A percentile compares a stretch with the other conserved stretches of the same genome.
Conservation (phyloP, 2,329 filamentous ascomycete genomes). For the Claviceps africana region DNA sequence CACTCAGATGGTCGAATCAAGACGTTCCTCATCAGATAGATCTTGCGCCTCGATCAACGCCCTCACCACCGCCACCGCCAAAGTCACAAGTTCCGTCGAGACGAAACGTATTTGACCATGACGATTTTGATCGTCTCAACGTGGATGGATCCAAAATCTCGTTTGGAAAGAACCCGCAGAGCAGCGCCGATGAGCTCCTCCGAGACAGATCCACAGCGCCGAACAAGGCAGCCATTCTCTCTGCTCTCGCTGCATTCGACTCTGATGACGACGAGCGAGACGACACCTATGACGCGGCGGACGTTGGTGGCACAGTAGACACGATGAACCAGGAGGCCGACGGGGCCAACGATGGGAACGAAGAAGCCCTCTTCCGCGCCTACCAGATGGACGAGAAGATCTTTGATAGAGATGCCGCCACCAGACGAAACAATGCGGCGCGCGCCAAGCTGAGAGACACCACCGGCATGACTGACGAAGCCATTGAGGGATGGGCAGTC, state of each 20-base stretch:
- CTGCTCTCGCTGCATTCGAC: conserved; percentile 79
- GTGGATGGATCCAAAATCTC: conserved; percentile 56
- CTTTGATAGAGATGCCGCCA: conserved; percentile 60
- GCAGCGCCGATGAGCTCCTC: conserved; percentile 60
- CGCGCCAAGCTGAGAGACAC: conserved; percentile 54
- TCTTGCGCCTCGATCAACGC: conserved; percentile 47
- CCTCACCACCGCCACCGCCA: conserved; percentile 18
- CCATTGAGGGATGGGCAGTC: conserved; percentile 84
- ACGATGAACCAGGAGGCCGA: conserved; percentile 42
- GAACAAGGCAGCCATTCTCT: conserved; percentile 74
- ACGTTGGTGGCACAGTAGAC: conserved; percentile 82
- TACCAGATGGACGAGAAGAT: conserved; percentile 50
- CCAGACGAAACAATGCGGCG: conserved; percentile 46
- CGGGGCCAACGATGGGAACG: conserved; percentile 37
- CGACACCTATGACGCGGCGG: conserved; percentile 86
- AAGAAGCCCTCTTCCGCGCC: conserved; percentile 59
- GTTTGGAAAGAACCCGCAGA: conserved; percentile 55
- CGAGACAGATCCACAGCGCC: conserved; percentile 49
- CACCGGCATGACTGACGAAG: conserved; percentile 84
- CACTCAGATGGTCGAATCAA: conserved; percentile 15
- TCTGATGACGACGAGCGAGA: conserved; percentile 92
- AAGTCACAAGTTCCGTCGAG: conserved; percentile 35
- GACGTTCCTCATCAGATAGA: conserved; percentile 15
- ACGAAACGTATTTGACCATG: conserved; percentile 65
- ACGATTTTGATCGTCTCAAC: conserved; percentile 61